Percentiles rank a stretch among this genome's conserved stretches.
These are phyloP conservation scores for Aspergillus bertholletiae DNA, from an alignment of 495 filamentous ascomycete species.

Conservation along the genomic window DNA sequence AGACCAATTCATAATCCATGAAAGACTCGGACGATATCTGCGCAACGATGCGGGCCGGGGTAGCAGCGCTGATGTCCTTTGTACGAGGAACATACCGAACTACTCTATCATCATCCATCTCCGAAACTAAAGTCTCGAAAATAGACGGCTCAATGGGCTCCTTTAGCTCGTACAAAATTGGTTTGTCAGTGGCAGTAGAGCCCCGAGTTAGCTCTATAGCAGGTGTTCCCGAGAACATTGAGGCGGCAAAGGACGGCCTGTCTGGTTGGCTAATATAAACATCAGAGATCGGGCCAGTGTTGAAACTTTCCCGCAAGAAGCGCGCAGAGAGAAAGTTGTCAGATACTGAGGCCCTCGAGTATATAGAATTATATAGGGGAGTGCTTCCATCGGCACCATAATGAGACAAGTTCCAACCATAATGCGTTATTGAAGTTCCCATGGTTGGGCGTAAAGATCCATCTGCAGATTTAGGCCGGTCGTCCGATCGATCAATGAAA, in stretches of 20 bases:
- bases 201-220: slow-evolving; percentile 34
- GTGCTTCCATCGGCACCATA: slow-evolving; percentile 79
- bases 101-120: slow-evolving; percentile 72
- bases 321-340: slow-evolving; percentile 52
- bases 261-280: slow-evolving; percentile 24
- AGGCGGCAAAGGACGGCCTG: slow-evolving; percentile 36
- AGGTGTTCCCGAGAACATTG: slow-evolving; percentile 47
- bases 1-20: slow-evolving; percentile 94
- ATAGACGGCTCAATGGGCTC: slow-evolving; percentile 55
- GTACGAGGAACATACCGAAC: slow-evolving; percentile 75
- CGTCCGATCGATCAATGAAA: slow-evolving; percentile 74
- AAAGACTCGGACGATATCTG: slow-evolving; percentile 96
- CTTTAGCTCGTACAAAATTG: slow-evolving; percentile 40
- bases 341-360: slow-evolving; percentile 50
- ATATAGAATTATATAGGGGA: slow-evolving; percentile 71
- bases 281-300: slow-evolving; percentile 18
- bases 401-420: slow-evolving; percentile 76
- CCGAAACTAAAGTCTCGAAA: slow-evolving; percentile 72
- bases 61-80: slow-evolving; percentile 81
- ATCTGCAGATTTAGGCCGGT: slow-evolving; percentile 66
- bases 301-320: slow-evolving; percentile 24
- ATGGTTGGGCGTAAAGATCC: slow-evolving; percentile 55
- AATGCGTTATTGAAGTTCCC: slow-evolving; percentile 81
- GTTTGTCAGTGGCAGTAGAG: slow-evolving; percentile 29
- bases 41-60: slow-evolving; percentile 87